Evolutionary conservation across 345 rosid species (phyloP), one percentile per base, ranked within the genome.

Genomic region (Passiflora organensis): DNA sequence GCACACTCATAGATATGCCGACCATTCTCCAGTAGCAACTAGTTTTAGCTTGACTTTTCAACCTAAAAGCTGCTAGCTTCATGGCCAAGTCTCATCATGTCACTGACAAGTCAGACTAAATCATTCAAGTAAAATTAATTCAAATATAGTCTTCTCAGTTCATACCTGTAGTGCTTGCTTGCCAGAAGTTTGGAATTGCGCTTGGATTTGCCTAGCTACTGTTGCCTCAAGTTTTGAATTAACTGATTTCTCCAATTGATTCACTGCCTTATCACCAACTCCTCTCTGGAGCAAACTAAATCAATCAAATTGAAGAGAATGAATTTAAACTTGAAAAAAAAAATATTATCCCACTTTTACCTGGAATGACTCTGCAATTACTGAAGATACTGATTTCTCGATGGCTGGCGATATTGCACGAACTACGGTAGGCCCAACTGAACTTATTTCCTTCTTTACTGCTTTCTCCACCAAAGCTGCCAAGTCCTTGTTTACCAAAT

Each of bases 131-230:
- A 28, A 28, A 28, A 28, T 28, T 2, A 28, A 3, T 28, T 28
- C 34, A 28, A 8, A 28, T 28, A 28, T 3, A 3, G 8, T 8
- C 8, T 28, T 3, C 8, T 28, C 34, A 28, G 8, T 28, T 25
- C 62, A 48, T 64, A 91, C 98, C 98, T 88, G 93, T 55, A 91
- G 89, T 21, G 96, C 95, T 62, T 82, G 91, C 76, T 71, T 86
- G 70, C 95, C 99, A 76, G 96, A 80, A 56, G 90, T 89, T 82
- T 86, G 96, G 72, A 93, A 89, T 55, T 89, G 96, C 44, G 85
- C 69, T 64, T 81, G 85, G 51, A 93, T 93, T 74, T 93, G 99
- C 73, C 80, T 78, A 39, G 87, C 78, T 61, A 93, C 80, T 10
- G 87, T 74, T 58, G 91, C 75, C 66, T 89, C 96, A 22, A 89